Evolutionary conservation across 768 basidiomycete species (phyloP).

Genomic region (Termitomyces sp.): DNA sequence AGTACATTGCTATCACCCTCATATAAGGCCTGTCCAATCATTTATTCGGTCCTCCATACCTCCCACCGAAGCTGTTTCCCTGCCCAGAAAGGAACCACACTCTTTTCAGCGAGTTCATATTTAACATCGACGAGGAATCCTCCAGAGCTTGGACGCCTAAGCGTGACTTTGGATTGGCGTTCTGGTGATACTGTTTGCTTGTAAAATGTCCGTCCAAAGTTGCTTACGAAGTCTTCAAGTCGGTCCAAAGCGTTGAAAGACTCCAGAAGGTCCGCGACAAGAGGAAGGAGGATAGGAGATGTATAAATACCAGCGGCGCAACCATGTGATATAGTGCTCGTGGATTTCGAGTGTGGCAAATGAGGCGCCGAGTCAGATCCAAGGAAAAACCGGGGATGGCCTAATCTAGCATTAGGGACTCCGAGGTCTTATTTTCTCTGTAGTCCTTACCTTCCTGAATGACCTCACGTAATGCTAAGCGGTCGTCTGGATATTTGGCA

Average conservation of each 20-base stretch:
- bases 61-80: conserved; percentile 81
- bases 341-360: conserved; percentile 64
- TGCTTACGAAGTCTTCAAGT: conserved; percentile 78
- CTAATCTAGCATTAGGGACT: conserved; percentile 31
- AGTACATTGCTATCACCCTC: background rate
- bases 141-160: conserved; percentile 40
- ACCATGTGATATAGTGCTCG: conserved; percentile 61
- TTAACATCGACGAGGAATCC: conserved; percentile 41
- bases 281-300: conserved; percentile 85
- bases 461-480: conserved; percentile 76
- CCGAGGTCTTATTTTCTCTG: background rate
- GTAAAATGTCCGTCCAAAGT: conserved; percentile 83
- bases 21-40: background rate
- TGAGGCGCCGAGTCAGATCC: conserved; percentile 98
- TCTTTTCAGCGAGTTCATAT: conserved; percentile 49
- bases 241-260: conserved; percentile 84
- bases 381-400: conserved; percentile 94
- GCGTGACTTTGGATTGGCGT: conserved; percentile 35
- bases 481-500: conserved; percentile 93
- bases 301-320: conserved; percentile 99
- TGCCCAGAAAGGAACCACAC: conserved; percentile 84
- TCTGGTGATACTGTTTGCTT: conserved; percentile 29
- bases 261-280: conserved; percentile 86
- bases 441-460: conserved; percentile 62
- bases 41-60: conserved; percentile 30